Evolutionary conservation across 2,329 filamentous ascomycete genomes (phyloP).

Genomic region (Xylaria polymorpha): DNA sequence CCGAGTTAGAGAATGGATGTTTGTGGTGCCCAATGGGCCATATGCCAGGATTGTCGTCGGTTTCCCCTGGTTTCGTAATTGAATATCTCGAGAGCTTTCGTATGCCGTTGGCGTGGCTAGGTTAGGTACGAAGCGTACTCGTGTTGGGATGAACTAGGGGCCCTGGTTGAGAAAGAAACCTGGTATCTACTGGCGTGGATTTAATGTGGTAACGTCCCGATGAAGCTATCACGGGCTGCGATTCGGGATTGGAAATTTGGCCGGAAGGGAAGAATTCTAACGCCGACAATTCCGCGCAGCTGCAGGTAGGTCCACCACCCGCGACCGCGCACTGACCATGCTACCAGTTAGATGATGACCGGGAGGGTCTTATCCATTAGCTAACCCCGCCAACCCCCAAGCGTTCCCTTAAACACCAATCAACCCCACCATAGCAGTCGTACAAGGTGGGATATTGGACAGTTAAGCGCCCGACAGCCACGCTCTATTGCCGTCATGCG

Average conservation of each 20-base stretch:
- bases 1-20: neutral
- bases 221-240: conserved; percentile 42
- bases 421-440: conserved; percentile 45
- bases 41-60: neutral
- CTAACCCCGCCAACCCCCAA: conserved; percentile 22
- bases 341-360: too few relatives aligned
- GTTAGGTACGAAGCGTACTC: neutral
- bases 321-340: conserved; percentile 14
- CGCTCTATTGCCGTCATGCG: conserved; percentile 19
- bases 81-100: neutral
- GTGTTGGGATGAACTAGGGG: neutral
- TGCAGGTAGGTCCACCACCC: neutral
- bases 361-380: neutral
- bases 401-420: conserved; percentile 11
- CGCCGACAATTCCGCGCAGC: conserved; percentile 24
- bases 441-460: conserved; percentile 44
- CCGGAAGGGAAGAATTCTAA: conserved; percentile 42
- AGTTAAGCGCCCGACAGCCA: conserved; percentile 46
- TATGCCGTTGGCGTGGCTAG: neutral
- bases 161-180: too few relatives aligned
- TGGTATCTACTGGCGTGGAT: neutral
- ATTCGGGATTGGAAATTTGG: conserved; percentile 40
- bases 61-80: neutral
- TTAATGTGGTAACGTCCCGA: neutral
- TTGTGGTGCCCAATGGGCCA: conserved; percentile 14